Base-by-base conservation (phyloP, 441 rosid species). In the Aquilaria agallochum region DNA sequence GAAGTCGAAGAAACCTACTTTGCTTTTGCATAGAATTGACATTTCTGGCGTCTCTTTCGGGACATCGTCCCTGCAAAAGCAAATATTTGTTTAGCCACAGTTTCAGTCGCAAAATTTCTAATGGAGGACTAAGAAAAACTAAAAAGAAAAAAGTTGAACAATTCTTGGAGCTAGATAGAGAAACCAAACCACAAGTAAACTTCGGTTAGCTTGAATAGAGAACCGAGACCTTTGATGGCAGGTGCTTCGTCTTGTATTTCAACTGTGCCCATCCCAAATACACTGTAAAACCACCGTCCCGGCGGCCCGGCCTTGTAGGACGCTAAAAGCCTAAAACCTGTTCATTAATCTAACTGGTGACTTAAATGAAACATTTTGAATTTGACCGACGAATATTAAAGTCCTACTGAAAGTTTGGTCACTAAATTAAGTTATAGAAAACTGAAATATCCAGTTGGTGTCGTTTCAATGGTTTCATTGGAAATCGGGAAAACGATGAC, bases 191-290 rank as follows among this genome's bases (percentile, higher is more conserved):
- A 80, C 72, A 94, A 77, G 60, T 80, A 64, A 59, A 86, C 85
- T 68, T 89, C 78, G 36, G 90, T 83, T 72, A 87, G 89, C 77
- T 82, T 87, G 75, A 89, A 82, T 64, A 82, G 86, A 53, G 90
- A 76, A 48, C 94, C 97, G 14, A 91, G 74, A 68, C 89, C 90
- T 75, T 55, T 61, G 63, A 94, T 76, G 13, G 90, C 85, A 49
- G 71, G 55, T 60, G 68, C 78, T 68, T 69, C 84, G 20, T 50
- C 67, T 70, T 76, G 78, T 13, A 62, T 42, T 53, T 55, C 70
- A 44, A 56, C 20, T 1, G n/a, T 60, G 53, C 63, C 63, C 84
- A 63, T 65, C 47, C 10, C 60, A 3, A 4, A 53, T 3, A 5
- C 42, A 36, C 42, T 8, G 42, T 36, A 3, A 36, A 36, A 36